phyloP scores from a whole-genome alignment of 2,329 filamentous ascomycete genomes.

The Hymenoscyphus infarciens region DNA sequence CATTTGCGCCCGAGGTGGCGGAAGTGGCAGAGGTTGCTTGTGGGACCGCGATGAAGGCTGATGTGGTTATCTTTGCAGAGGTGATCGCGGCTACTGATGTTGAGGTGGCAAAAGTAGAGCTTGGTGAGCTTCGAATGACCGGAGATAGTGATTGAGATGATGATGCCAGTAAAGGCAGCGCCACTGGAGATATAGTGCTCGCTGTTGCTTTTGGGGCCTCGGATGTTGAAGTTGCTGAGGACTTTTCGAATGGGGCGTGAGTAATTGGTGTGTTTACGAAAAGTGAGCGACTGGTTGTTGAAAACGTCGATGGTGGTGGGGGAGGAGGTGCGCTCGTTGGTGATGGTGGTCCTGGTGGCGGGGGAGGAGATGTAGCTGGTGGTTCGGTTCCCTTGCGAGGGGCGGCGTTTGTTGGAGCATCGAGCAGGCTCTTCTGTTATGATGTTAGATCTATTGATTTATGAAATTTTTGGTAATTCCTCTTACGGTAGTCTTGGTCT shows the following conservation, averaged over 20 bases:
- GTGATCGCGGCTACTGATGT: background rate
- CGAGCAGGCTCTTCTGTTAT: background rate
- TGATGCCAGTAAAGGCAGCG: background rate
- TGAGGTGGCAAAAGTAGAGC: background rate
- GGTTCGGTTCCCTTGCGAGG: background rate
- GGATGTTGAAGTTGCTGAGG: background rate
- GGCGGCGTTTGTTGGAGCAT: background rate
- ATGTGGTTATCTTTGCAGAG: background rate
- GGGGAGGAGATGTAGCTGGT: background rate
- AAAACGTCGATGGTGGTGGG: background rate
- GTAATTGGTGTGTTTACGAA: background rate
- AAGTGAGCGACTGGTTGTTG: background rate
- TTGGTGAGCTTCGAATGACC: background rate
- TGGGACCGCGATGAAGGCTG: background rate
- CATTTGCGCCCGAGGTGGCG: background rate
- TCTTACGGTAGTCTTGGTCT: background rate
- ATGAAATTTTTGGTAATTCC: background rate
- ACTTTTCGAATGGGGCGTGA: background rate
- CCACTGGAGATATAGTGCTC: background rate
- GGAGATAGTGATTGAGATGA: background rate
- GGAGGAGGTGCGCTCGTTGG: background rate
- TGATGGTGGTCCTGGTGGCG: background rate
- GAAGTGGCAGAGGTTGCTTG: background rate
- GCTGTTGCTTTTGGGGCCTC: background rate
- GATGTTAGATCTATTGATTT: background rate